A percentile compares a stretch with the other conserved stretches of the same genome.
Conservation (phyloP, 495 filamentous ascomycete species). For the Bombardia bombarda region DNA sequence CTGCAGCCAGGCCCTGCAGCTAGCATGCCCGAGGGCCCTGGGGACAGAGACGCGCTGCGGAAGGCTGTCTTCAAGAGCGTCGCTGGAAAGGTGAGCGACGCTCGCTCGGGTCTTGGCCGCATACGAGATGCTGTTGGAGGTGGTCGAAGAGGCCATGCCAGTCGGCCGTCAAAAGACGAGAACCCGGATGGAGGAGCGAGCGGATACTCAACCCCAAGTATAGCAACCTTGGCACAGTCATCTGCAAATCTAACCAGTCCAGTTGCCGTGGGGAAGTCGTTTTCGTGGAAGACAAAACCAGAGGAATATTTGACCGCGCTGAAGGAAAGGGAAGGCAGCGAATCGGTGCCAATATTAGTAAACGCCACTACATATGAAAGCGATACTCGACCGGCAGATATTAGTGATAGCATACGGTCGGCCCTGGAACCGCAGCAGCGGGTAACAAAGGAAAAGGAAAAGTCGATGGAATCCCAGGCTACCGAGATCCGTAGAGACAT, state of each 20-base stretch:
- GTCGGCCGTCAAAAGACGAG: conserved; percentile 41
- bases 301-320: conserved; percentile 41
- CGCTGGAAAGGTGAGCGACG: conserved; percentile 72
- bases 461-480: conserved; percentile 3
- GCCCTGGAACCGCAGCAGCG: not conserved
- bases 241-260: conserved; percentile 29
- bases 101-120: conserved; percentile 70
- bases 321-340: conserved; percentile 22
- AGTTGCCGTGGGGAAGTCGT: conserved; percentile 32
- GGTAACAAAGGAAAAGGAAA: conserved; percentile 1
- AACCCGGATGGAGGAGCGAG: conserved; percentile 18
- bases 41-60: conserved; percentile 60
- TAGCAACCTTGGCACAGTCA: conserved; percentile 29
- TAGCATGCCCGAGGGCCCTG: conserved; percentile 35
- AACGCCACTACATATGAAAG: not conserved
- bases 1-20: conserved; percentile 29
- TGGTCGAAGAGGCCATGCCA: conserved; percentile 39
- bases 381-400: not conserved
- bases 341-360: conserved; percentile 9
- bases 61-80: conserved; percentile 71
- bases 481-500: conserved; percentile 16
- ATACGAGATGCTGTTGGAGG: conserved; percentile 77
- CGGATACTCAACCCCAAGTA: conserved; percentile 22
- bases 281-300: conserved; percentile 50
- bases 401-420: not conserved